A percentile compares a stretch with the other conserved stretches of the same genome.
Evolutionary conservation across 2,329 filamentous ascomycete genomes (phyloP).

Genomic region (Aspergillus brasiliensis): DNA sequence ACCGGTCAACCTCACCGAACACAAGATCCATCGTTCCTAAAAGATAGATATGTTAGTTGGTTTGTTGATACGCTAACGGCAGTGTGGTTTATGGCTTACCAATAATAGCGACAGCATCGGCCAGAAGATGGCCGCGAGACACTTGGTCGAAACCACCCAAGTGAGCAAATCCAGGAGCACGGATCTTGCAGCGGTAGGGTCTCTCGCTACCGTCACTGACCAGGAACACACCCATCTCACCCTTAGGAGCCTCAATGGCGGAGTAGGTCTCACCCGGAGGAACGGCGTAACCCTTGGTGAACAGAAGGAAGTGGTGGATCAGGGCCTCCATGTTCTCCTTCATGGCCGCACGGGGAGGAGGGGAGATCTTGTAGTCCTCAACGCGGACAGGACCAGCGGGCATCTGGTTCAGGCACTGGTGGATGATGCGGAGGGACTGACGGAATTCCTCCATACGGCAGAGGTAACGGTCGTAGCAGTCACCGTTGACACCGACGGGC

Average conservation of each 20-base stretch:
- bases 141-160: slow-evolving; percentile 93
- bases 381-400: slow-evolving; percentile 89
- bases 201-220: slow-evolving; percentile 96
- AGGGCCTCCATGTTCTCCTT: slow-evolving; percentile 99
- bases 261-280: slow-evolving; percentile 98
- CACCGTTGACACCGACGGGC: slow-evolving; percentile 91
- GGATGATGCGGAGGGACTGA: slow-evolving; percentile 95
- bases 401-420: slow-evolving; percentile 99
- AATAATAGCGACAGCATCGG: slow-evolving; percentile 95
- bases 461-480: slow-evolving; percentile 98
- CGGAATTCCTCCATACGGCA: slow-evolving; percentile 99
- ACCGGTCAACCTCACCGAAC: slow-evolving; percentile 71
- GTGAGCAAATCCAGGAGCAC: slow-evolving; percentile 95
- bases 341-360: slow-evolving; percentile 95
- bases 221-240: slow-evolving; percentile 97
- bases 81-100: slow-evolving; percentile 44
- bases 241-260: slow-evolving; percentile 98
- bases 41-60: slow-evolving; percentile 14
- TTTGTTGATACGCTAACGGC: not conserved
- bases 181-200: slow-evolving; percentile 96
- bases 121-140: slow-evolving; percentile 85
- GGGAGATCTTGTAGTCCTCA: slow-evolving; percentile 98
- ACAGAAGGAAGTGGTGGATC: slow-evolving; percentile 98
- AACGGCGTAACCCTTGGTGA: slow-evolving; percentile 97
- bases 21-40: slow-evolving; percentile 77